A percentile compares a stretch with the other conserved stretches of the same genome.
phyloP scores from a whole-genome alignment of 2,329 filamentous ascomycete genomes.

The Apiospora phragmitis region DNA sequence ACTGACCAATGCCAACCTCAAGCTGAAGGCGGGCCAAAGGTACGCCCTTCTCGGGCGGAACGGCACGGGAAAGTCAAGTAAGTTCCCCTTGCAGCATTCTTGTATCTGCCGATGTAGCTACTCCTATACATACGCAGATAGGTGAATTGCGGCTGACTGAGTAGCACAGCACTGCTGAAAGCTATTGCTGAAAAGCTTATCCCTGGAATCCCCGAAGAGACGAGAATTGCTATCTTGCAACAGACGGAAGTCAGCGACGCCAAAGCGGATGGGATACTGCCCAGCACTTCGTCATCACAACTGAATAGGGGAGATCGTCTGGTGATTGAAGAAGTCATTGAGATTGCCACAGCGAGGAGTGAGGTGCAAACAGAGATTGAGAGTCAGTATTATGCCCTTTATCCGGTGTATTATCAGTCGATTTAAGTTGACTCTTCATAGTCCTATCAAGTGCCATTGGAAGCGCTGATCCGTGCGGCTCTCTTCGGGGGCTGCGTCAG shows the following conservation, averaged over 20 bases:
- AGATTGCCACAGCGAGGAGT: conserved; percentile 56
- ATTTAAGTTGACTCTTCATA: conserved; percentile 19
- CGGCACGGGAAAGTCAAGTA: conserved; percentile 81
- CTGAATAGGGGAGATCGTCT: conserved; percentile 28
- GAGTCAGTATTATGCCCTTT: conserved; percentile 38
- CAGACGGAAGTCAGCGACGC: conserved; percentile 55
- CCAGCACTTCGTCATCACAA: conserved; percentile 15
- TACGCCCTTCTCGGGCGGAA: conserved; percentile 82
- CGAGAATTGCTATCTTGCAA: conserved; percentile 67
- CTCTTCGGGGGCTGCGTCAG: conserved; percentile 60
- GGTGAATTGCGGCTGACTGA: background rate
- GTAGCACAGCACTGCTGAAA: conserved; percentile 60
- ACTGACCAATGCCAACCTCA: conserved; percentile 67
- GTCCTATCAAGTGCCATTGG: conserved; percentile 64
- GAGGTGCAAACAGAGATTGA: conserved; percentile 62
- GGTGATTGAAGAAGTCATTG: conserved; percentile 69
- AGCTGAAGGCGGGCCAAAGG: conserved; percentile 69
- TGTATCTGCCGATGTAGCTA: background rate
- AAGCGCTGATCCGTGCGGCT: conserved; percentile 53
- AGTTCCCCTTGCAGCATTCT: conserved; percentile 23
- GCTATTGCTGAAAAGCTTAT: conserved; percentile 79
- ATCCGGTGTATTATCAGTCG: background rate
- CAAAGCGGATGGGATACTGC: conserved; percentile 27
- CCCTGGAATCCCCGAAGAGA: conserved; percentile 69
- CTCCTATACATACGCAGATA: background rate